phyloP scores from a whole-genome alignment of 2,329 filamentous ascomycete genomes.

The Calonectria pauciramosa region DNA sequence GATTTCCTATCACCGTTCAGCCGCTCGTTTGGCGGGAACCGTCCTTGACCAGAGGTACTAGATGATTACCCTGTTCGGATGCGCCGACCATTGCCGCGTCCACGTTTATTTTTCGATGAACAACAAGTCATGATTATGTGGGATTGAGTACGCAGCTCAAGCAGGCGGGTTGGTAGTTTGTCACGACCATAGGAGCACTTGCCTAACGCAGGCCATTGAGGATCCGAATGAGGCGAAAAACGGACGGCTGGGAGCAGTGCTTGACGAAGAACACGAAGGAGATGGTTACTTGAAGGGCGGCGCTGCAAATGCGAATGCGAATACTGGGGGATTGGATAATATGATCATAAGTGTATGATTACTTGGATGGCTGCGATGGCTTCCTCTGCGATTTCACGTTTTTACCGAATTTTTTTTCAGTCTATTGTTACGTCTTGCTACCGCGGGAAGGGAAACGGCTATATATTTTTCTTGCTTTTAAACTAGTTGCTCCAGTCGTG shows the following conservation, averaged over 20 bases:
- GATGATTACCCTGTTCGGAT: conserved; percentile 44
- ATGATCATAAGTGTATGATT: conserved; percentile 47
- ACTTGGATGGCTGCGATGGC: conserved; percentile 37
- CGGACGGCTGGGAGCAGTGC: conserved; percentile 25
- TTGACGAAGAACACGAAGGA: conserved; percentile 38
- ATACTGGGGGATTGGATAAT: conserved; percentile 41
- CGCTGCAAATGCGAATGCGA: conserved; percentile 33
- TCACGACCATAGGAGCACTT: conserved; percentile 39
- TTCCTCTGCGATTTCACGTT: conserved; percentile 31
- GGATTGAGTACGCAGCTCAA: conserved; percentile 33
- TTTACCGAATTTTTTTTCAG: conserved; percentile 7
- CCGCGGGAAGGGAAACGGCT: conserved; percentile 16
- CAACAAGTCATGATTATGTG: conserved; percentile 26
- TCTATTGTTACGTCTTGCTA: conserved; percentile 23
- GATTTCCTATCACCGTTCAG: conserved; percentile 42
- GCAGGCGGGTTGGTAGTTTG: conserved; percentile 36
- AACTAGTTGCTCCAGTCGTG: conserved; percentile 11
- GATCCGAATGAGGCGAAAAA: conserved; percentile 30
- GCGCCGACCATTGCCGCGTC: conserved; percentile 32
- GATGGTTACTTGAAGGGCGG: conserved; percentile 29
- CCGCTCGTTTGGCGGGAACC: conserved; percentile 47
- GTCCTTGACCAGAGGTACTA: conserved; percentile 54
- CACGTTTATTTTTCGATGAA: conserved; percentile 27
- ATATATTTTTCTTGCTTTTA: conserved; percentile 17
- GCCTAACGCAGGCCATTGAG: conserved; percentile 33